Base-by-base conservation (phyloP, 2,329 filamentous ascomycete species). In the Xylogone sp. region DNA sequence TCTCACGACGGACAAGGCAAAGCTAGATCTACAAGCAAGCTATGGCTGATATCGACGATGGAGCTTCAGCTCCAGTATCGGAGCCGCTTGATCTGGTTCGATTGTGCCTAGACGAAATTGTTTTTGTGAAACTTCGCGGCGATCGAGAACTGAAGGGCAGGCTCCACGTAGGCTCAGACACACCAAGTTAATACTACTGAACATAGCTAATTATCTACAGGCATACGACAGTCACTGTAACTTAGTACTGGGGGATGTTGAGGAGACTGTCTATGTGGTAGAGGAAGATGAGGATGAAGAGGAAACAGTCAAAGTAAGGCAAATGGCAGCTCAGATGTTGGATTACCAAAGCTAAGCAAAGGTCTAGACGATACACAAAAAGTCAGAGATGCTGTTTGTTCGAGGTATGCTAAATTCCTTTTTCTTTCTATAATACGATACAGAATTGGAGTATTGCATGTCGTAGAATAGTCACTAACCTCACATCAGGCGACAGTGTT, bases 201-300 rank as follows among this genome's bases (percentile, higher is more conserved):
- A 19, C 24, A 13, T 58, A 57, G 62, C 54, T 67, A 27, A 49
- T 34, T 13, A 13, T 6, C 18, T 42, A 22, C 53, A 99, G 94
- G 94, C 94, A 51, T 99, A 99, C 69, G 94, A 99, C 68, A 96
- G 90, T 65, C 94, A 99, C 71, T 99, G 95, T 80, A 99, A 99
- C 67, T 74, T 99, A 43, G 90, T 99, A 5, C 79, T 99, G 5
- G 93, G 94, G 50, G 94, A 99, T 59, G 94, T 97, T 3, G 91
- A 97, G 67, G 94, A 99, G 77, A 97, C 93, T 6, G 91, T 99
- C 60, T 99, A 96, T 68, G 79, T 93, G 29, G 86, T 96, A 3
- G 92, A 96, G 53, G 92, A 96, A 54, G 88, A 91, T 13, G 90
- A 95, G 42, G 83, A 87, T 16, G 87, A 90, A 20, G 85, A 88